Evolutionary conservation across 345 rosid genomes (phyloP).

Genomic region (Trapa incisa): DNA sequence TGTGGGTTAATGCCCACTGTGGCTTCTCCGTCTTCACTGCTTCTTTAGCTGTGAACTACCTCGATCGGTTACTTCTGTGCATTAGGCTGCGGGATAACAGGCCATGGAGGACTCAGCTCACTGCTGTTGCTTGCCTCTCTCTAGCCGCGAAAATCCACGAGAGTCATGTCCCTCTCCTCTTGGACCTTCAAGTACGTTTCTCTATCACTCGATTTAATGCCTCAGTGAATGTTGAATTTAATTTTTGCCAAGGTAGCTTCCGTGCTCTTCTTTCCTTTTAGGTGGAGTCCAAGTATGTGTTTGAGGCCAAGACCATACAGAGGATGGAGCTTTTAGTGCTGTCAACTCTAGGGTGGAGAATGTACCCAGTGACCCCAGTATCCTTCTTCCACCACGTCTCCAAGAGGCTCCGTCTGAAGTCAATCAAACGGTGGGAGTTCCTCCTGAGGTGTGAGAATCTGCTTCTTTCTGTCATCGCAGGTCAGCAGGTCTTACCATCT

Average conservation of each 20-base stretch:
- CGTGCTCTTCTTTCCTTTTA: not conserved
- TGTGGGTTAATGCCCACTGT: not conserved
- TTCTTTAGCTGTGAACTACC: slow-evolving; percentile 8
- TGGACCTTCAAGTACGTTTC: slow-evolving; percentile 9
- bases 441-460: slow-evolving; percentile 53
- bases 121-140: slow-evolving; percentile 12
- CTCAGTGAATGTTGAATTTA: not conserved
- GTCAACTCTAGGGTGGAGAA: slow-evolving; percentile 52
- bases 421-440: slow-evolving; percentile 41
- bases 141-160: slow-evolving; percentile 12
- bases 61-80: slow-evolving; percentile 1
- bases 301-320: slow-evolving; percentile 41
- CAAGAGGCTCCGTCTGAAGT: not conserved
- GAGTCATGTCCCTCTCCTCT: slow-evolving; percentile 4
- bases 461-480: slow-evolving; percentile 56
- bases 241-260: not conserved
- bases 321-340: slow-evolving; percentile 69
- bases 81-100: not conserved
- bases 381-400: slow-evolving; percentile 38
- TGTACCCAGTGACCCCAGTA: slow-evolving; percentile 39
- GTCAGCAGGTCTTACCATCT: slow-evolving; percentile 24
- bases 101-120: slow-evolving; percentile 12
- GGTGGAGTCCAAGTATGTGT: slow-evolving; percentile 37
- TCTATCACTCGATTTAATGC: not conserved
- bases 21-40: slow-evolving; percentile 7